phyloP scores from a whole-genome alignment of 495 filamentous ascomycete genomes.

The Tuber umbilicatum region DNA sequence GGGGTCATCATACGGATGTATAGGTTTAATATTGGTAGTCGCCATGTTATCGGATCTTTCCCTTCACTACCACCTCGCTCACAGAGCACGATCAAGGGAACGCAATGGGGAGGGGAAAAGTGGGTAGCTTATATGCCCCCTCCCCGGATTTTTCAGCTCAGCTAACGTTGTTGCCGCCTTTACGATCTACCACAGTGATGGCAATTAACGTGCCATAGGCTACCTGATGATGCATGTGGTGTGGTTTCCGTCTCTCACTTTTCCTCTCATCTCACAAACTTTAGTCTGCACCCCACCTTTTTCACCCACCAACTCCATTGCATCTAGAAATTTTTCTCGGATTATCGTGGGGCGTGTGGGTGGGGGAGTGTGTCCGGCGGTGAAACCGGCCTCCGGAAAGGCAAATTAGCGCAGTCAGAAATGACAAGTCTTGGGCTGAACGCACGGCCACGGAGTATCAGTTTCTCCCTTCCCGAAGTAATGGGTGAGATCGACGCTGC shows the following conservation, averaged over 20 bases:
- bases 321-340: not conserved
- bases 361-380: not conserved
- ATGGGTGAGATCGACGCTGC: not conserved
- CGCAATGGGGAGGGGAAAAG: not conserved
- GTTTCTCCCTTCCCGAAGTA: not conserved
- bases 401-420: not conserved
- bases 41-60: not conserved
- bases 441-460: not conserved
- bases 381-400: not conserved
- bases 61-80: not conserved
- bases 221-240: no score
- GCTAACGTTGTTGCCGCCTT: no score
- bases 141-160: no score
- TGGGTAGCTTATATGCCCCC: not conserved
- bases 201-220: no score
- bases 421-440: not conserved
- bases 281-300: no score
- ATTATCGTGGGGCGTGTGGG: not conserved
- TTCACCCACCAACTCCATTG: no score
- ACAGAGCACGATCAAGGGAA: not conserved
- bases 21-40: slow-evolving; percentile 19
- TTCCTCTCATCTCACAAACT: no score
- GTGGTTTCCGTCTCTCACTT: no score
- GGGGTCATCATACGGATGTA: slow-evolving; percentile 41
- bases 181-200: no score